These are phyloP conservation scores for Fusarium sp. DNA, from an alignment of 2,329 filamentous ascomycete species.

Conservation along the genomic window DNA sequence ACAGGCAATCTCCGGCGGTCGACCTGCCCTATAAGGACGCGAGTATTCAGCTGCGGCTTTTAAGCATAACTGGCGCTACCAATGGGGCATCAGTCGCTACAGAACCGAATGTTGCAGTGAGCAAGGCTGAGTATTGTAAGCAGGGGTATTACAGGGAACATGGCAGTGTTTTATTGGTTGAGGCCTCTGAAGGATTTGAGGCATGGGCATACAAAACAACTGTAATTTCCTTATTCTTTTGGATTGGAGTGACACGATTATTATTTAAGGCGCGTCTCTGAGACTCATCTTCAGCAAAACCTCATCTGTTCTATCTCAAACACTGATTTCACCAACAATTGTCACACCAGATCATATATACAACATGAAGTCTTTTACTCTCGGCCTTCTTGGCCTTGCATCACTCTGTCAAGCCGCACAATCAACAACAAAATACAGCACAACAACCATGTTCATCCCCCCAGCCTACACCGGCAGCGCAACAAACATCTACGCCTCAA, in stretches of 20 bases:
- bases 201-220: not conserved
- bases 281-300: not conserved
- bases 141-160: not conserved
- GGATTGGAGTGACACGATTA: too few species aligned
- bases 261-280: not conserved
- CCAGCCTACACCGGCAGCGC: constrained; percentile 29
- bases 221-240: not conserved
- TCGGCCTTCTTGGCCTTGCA: not conserved
- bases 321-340: not conserved
- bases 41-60: not conserved
- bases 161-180: not conserved
- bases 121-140: not conserved
- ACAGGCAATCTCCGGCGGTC: not conserved
- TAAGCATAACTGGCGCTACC: not conserved
- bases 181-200: not conserved
- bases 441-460: constrained; percentile 35
- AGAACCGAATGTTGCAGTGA: not conserved
- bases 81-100: not conserved
- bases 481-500: constrained; percentile 41
- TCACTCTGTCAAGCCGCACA: constrained; percentile 11
- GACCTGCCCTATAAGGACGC: not conserved
- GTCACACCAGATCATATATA: not conserved
- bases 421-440: constrained; percentile 23
- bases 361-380: not conserved
- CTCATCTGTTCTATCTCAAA: too few species aligned